Percentiles rank a stretch among this genome's conserved stretches.
These are phyloP conservation scores for Blastobotrys apis DNA, from an alignment of 1,139 yeast genomes.

Conservation along the genomic window DNA sequence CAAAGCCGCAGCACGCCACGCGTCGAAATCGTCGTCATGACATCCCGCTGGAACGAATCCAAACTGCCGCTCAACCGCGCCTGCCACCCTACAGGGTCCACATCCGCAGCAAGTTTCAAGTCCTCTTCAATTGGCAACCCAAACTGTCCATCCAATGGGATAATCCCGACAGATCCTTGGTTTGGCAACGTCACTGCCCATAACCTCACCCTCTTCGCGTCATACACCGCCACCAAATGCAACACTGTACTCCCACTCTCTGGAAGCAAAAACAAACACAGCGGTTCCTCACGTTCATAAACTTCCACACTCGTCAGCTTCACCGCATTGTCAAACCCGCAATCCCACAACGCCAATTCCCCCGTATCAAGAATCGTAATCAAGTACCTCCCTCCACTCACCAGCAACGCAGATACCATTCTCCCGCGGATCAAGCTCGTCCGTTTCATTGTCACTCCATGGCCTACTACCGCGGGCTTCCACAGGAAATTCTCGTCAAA, in stretches of 20 bases:
- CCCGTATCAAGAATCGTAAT: slow-evolving; percentile 42
- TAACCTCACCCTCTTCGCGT: slow-evolving; percentile 15
- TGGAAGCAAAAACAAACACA: slow-evolving; percentile 47
- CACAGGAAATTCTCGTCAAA: slow-evolving; percentile 35
- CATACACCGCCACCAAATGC: slow-evolving; percentile 45
- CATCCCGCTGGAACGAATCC: slow-evolving; percentile 42
- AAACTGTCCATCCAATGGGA: slow-evolving; percentile 24
- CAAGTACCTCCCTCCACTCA: slow-evolving; percentile 51
- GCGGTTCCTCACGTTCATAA: slow-evolving; percentile 27
- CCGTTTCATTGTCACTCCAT: slow-evolving; percentile 28
- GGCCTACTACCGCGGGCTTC: slow-evolving; percentile 28
- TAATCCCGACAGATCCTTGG: slow-evolving; percentile 5
- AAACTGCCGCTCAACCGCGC: slow-evolving; percentile 37
- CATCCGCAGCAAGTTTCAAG: slow-evolving; percentile 50
- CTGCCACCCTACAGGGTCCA: slow-evolving; percentile 64
- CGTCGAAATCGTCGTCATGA: slow-evolving; percentile 55
- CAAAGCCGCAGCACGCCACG: slow-evolving; percentile 55
- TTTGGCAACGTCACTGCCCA: slow-evolving; percentile 18
- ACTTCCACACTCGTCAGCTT: slow-evolving; percentile 21
- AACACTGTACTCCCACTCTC: slow-evolving; percentile 32
- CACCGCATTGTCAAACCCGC: slow-evolving; percentile 32
- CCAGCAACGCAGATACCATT: slow-evolving; percentile 48
- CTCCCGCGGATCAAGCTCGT: slow-evolving; percentile 35
- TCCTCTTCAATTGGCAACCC: slow-evolving; percentile 28
- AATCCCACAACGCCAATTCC: slow-evolving; percentile 61